Conservation (phyloP, 495 filamentous ascomycete species). For the Penicillium flavigenum region DNA sequence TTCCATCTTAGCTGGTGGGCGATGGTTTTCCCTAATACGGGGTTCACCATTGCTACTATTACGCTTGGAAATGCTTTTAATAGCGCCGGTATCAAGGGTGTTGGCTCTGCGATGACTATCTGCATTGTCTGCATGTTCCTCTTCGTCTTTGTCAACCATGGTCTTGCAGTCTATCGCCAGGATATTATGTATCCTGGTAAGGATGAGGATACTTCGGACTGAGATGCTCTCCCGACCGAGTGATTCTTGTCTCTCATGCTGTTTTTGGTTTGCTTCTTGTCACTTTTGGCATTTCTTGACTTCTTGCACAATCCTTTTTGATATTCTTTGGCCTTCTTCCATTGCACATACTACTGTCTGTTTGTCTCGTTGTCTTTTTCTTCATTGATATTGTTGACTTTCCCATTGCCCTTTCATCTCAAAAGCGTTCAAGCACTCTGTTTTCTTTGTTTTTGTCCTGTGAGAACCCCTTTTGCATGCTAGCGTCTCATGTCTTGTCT, state of each 20-base stretch:
- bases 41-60: slow-evolving; percentile 49
- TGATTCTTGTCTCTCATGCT: neutral
- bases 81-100: slow-evolving; percentile 40
- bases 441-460: neutral
- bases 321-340: neutral
- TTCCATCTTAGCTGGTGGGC: slow-evolving; percentile 53
- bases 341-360: neutral
- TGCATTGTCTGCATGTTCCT: slow-evolving; percentile 56
- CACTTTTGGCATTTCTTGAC: neutral
- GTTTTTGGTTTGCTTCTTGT: neutral
- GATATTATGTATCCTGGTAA: slow-evolving; percentile 63
- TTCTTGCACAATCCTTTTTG: neutral
- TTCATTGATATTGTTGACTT: neutral
- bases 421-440: slow-evolving; percentile 7
- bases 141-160: slow-evolving; percentile 54
- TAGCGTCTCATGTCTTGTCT: neutral
- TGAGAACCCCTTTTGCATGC: neutral
- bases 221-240: neutral
- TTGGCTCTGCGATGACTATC: slow-evolving; percentile 47
- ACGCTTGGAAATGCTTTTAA: slow-evolving; percentile 42
- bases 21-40: slow-evolving; percentile 48
- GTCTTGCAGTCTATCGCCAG: slow-evolving; percentile 50
- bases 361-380: neutral
- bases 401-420: neutral
- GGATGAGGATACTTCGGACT: slow-evolving; percentile 57